Evolutionary conservation across 2,329 filamentous ascomycete species (phyloP), one percentile per base, ranked within the genome.

Genomic region (Fusarium armeniacum): DNA sequence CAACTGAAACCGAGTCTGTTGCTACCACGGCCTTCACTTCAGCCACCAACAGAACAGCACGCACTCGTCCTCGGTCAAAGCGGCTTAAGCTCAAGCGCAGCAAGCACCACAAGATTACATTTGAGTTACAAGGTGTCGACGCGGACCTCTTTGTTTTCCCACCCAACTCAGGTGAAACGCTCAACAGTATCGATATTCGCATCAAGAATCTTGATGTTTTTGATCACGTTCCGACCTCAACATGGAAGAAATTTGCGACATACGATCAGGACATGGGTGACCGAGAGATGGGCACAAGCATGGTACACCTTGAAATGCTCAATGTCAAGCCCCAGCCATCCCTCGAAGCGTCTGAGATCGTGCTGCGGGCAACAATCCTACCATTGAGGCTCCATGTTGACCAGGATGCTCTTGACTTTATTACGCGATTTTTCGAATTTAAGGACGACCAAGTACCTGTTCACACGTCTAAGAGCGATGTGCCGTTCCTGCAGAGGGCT

Each of bases 231-330:
- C 93, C 94, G 3, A 95, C 93, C 0, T 99, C 96, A 5, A 98
- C 95, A 0, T 99, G 97, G 97, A 97, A 93, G 79, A 99, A 98
- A 78, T 99, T 99, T 81, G 90, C 93, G 16, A 98, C 95, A 0
- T 98, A 97, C 74, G 92, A 97, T 82, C 89, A 92, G 62, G 93
- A 97, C 76, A 91, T 90, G 13, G 93, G 92, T n/a, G 90, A 93
- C 75, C 89, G 94, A 50, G 93, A 98, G 80, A 91, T 93, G 79
- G 91, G 90, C 20, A 91, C 91, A 16, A 93, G 90, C 74, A 98
- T 98, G 94, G 86, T 96, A 18, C 94, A 97, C 76, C 83, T 98
- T 11, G 93, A 98, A 77, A 83, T 98, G 8, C 83, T 97, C 59
- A 97, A 92, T 57, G 93, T 98, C 41, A 93, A 92, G 78, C 96